Conservation (phyloP, 192 early-diverging fungal species). For the Mortierella hygrophila region DNA sequence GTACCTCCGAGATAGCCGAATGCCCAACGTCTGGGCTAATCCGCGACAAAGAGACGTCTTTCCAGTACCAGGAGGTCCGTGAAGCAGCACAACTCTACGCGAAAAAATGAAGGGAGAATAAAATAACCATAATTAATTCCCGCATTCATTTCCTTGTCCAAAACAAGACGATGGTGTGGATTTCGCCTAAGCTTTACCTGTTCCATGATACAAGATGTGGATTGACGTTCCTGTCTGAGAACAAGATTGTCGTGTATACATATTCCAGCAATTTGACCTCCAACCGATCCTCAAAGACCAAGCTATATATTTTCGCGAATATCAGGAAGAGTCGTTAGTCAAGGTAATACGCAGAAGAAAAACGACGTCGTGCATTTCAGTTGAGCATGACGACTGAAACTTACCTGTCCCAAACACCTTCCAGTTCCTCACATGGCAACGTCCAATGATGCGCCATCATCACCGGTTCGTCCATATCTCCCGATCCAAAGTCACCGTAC, state of each 20-base stretch:
- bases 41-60: constrained; percentile 77
- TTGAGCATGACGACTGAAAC: not conserved
- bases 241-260: constrained; percentile 71
- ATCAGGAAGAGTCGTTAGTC: not conserved
- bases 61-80: constrained; percentile 80
- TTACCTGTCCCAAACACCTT: constrained; percentile 69
- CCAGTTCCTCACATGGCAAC: constrained; percentile 59
- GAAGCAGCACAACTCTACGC: constrained; percentile 67
- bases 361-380: not conserved
- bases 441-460: constrained; percentile 63
- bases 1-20: constrained; percentile 46
- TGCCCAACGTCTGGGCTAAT: constrained; percentile 73
- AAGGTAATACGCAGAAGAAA: not conserved
- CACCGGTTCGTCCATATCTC: constrained; percentile 56
- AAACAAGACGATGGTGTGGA: no score
- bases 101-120: constrained; percentile 1
- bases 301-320: constrained; percentile 22
- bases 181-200: constrained; percentile 34
- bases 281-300: constrained; percentile 71
- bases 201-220: constrained; percentile 69
- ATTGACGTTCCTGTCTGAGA: constrained; percentile 70
- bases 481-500: constrained; percentile 23
- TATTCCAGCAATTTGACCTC: constrained; percentile 69
- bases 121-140: not conserved
- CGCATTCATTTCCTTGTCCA: not conserved